Percentiles rank a stretch among this genome's conserved stretches.
phyloP scores from a whole-genome alignment of 2,329 filamentous ascomycete species.

The Fusarium algeriense region DNA sequence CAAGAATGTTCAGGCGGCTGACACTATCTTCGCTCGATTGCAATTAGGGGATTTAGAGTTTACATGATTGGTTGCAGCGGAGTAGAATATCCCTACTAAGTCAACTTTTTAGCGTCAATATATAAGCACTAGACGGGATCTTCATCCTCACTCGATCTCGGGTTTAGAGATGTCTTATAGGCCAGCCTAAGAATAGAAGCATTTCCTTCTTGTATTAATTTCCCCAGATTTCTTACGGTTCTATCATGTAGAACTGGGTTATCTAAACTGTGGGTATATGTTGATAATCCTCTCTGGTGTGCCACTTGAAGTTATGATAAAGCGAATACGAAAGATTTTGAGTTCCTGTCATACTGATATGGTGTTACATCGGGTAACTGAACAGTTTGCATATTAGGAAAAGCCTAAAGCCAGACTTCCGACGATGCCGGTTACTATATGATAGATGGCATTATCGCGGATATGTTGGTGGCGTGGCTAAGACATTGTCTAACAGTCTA shows the following conservation, averaged over 20 bases:
- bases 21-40: neutral
- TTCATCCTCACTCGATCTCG: neutral
- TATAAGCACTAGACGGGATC: conserved; percentile 3
- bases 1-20: neutral
- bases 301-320: neutral
- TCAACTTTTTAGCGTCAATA: conserved; percentile 3
- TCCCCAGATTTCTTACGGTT: too few relatives aligned
- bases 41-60: conserved; percentile 3
- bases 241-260: too few relatives aligned
- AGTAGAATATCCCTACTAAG: neutral
- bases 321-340: neutral
- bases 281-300: neutral
- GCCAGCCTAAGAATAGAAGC: neutral
- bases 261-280: neutral
- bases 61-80: conserved; percentile 2
- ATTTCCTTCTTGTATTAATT: neutral
- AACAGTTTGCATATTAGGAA: neutral
- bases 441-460: neutral
- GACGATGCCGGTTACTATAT: neutral
- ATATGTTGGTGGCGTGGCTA: neutral
- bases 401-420: neutral
- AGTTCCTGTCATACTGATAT: neutral
- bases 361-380: neutral
- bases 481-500: neutral
- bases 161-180: neutral